A percentile compares a stretch with the other conserved stretches of the same genome.
Conservation (phyloP, 768 basidiomycete genomes). For the Suillus sp. region DNA sequence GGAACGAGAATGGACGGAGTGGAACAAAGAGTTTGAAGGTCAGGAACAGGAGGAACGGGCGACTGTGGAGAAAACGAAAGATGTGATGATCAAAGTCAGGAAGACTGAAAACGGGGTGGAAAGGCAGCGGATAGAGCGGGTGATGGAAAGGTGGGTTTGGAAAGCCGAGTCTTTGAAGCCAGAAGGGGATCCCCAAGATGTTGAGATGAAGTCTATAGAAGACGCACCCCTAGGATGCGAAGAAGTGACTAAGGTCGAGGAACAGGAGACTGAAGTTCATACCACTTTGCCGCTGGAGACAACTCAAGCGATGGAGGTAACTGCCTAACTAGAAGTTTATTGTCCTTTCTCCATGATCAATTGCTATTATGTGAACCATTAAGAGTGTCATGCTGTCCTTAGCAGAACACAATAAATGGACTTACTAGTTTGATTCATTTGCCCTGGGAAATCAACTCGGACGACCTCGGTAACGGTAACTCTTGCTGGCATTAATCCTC, state of each 20-base stretch:
- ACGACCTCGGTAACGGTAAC: constrained; percentile 1
- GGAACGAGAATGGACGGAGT: constrained; percentile 48
- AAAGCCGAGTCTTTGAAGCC: constrained; percentile 15
- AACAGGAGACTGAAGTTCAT: constrained; percentile 10
- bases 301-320: constrained; percentile 21
- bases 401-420: background rate
- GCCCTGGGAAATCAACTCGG: constrained; percentile 10
- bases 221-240: constrained; percentile 12
- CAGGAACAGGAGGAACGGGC: constrained; percentile 36
- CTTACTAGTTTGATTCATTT: background rate
- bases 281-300: constrained; percentile 9
- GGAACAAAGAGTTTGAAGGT: constrained; percentile 27
- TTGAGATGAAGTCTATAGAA: constrained; percentile 34
- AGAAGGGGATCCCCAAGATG: constrained; percentile 21
- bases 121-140: constrained; percentile 70
- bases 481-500: background rate
- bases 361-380: background rate
- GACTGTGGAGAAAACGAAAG: constrained; percentile 45
- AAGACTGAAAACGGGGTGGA: constrained; percentile 59
- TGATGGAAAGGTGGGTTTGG: constrained; percentile 72
- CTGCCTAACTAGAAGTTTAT: constrained; percentile 15
- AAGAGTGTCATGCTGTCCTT: background rate
- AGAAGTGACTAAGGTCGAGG: constrained; percentile 17
- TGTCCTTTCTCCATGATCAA: constrained; percentile 12
- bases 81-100: constrained; percentile 60